Conservation (phyloP, 1,284 basidiomycete species). For the Tetrapyrgos nigripes region DNA sequence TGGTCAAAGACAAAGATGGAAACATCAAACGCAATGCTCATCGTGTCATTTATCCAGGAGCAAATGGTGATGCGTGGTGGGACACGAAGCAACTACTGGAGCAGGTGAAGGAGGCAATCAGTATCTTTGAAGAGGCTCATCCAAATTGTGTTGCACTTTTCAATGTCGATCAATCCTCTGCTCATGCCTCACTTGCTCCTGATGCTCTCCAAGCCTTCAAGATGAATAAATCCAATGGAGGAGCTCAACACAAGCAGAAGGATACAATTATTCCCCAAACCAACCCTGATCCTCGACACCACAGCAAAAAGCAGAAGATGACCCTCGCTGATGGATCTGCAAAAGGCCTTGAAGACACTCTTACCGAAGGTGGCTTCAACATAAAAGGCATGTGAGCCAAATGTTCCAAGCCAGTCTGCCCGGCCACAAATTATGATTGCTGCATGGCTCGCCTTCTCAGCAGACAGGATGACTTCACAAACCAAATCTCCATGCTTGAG, state of each 20-base stretch:
- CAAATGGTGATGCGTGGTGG: no score
- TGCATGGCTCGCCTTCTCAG: conserved; percentile 39
- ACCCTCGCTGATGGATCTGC: no score
- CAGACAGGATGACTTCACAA: no score
- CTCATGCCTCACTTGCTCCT: conserved; percentile 31
- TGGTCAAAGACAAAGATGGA: conserved; percentile 21
- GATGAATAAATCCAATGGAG: no score
- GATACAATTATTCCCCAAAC: conserved; percentile 34
- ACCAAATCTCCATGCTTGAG: conserved; percentile 38
- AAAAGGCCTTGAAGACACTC: no score
- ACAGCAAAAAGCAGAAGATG: no score
- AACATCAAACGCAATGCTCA: conserved; percentile 23
- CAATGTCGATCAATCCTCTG: conserved; percentile 40
- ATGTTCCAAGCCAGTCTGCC: conserved; percentile 34
- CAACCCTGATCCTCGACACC: no score
- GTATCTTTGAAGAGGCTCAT: conserved; percentile 29
- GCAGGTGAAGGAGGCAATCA: no score
- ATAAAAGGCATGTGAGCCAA: conserved; percentile 25
- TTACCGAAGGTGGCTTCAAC: no score
- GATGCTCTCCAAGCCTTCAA: conserved; percentile 36
- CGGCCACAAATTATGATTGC: conserved; percentile 30
- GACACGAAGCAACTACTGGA: no score
- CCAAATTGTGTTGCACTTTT: conserved; percentile 31
- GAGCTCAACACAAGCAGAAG: conserved; percentile 30
- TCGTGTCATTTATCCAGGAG: no score